Evolutionary conservation across 1,284 basidiomycete genomes (phyloP), one percentile per base, ranked within the genome.

Genomic region (Dichomitus squalens): DNA sequence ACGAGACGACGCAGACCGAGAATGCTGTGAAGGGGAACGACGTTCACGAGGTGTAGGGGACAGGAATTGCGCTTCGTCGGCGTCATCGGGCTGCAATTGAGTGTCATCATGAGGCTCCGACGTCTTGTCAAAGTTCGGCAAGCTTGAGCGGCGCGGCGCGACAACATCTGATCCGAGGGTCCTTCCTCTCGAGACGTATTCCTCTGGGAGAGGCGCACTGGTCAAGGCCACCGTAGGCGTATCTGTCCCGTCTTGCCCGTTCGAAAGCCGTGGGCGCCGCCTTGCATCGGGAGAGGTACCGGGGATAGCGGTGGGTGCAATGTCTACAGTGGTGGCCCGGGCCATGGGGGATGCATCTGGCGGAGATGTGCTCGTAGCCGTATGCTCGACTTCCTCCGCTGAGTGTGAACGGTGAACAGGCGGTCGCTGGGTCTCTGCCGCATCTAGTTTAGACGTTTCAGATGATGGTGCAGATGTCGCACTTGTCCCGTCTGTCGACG

Each of bases 181-280:
- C 3, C 63, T 55, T 1, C 63, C 59, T 21, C 63, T 58, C 31
- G 55, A 52, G 27, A 58, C 55, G 4, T 12, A 20, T 43, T 64
- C 60, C 7, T 59, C 60, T 1, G 46, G 46, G 18, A 60, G 59
- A 5, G 60, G 50, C 20, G 50, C 48, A 35, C 47, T 36, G 20
- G 55, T 27, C 3, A 58, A 29, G 18, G 56, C 53, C 21, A 60
- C 40, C 12, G 68, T 53, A 25, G 52, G 53, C 40, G 58, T 63
- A 9, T 72, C 72, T 12, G 51, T 39, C n/a, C 68, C 73, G 3
- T 63, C 68, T 49, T 62, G 54, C 25, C 64, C 58, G 14, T 64
- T 64, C 33, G 66, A 61, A 53, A 80, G 74, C 77, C 79, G 76
- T 23, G 78, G 76, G 14, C 71, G 71, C n/a, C 75, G 73, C 25